Percentiles rank a stretch among this genome's conserved stretches.
Evolutionary conservation across 768 basidiomycete genomes (phyloP).

Genomic region (Strobilomyces dryophilus): DNA sequence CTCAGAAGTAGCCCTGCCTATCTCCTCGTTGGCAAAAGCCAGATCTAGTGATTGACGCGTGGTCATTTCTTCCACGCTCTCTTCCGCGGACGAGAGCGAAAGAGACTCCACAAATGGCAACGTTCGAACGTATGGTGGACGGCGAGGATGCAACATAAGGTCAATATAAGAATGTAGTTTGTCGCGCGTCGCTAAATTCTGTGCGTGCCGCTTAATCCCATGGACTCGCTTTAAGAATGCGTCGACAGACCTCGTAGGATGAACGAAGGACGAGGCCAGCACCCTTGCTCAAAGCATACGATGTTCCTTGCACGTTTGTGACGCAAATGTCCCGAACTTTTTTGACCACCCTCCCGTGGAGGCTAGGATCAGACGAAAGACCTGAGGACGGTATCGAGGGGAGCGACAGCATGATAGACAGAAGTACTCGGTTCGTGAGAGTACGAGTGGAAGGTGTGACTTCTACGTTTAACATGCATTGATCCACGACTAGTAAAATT

Average conservation of each 20-base stretch:
- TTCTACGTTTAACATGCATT: constrained; percentile 46
- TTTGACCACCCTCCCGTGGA: constrained; percentile 43
- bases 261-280: constrained; percentile 52
- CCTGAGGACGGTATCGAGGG: constrained; percentile 52
- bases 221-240: background rate
- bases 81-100: constrained; percentile 59
- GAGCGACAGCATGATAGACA: constrained; percentile 55
- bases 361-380: constrained; percentile 47
- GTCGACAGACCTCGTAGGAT: constrained; percentile 31
- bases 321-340: constrained; percentile 47
- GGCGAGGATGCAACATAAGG: constrained; percentile 70
- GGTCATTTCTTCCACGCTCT: constrained; percentile 57
- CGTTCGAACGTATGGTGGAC: constrained; percentile 70
- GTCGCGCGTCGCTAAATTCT: constrained; percentile 16
- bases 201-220: constrained; percentile 1
- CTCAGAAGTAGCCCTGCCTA: background rate
- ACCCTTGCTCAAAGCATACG: constrained; percentile 56
- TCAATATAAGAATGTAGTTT: constrained; percentile 43
- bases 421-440: constrained; percentile 51
- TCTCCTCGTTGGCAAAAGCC: constrained; percentile 12
- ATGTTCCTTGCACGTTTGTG: constrained; percentile 50
- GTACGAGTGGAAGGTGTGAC: constrained; percentile 54
- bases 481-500: constrained; percentile 43
- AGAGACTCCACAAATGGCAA: constrained; percentile 60
- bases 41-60: constrained; percentile 41